These are phyloP conservation scores for Penicillium janthinellum DNA, from an alignment of 2,329 filamentous ascomycete genomes.

Conservation along the genomic window DNA sequence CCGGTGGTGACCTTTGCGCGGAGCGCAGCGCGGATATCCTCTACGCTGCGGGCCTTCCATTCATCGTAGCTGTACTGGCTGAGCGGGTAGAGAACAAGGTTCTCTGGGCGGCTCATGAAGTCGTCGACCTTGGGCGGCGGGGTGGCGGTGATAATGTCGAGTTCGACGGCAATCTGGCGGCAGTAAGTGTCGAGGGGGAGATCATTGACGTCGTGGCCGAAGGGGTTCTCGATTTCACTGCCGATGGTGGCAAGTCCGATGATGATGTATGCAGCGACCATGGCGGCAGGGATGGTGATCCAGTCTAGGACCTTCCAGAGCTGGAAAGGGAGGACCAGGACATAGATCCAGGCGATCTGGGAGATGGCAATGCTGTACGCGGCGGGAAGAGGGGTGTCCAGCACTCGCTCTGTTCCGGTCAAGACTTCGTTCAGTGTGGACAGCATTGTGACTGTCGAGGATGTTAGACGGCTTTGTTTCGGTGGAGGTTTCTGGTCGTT, in stretches of 20 bases:
- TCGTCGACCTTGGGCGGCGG: conserved; percentile 55
- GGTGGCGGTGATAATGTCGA: conserved; percentile 70
- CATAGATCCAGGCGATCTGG: conserved; percentile 85
- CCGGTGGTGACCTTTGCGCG: conserved; percentile 37
- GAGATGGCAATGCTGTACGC: conserved; percentile 83
- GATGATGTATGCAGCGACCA: conserved; percentile 77
- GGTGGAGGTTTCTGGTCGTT: too few species aligned
- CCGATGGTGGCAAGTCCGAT: conserved; percentile 75
- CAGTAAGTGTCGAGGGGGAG: conserved; percentile 76
- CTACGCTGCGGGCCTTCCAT: conserved; percentile 53
- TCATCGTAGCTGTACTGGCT: conserved; percentile 50
- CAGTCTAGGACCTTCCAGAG: conserved; percentile 65
- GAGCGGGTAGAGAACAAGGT: conserved; percentile 41
- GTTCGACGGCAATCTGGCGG: conserved; percentile 70
- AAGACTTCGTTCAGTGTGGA: conserved; percentile 70
- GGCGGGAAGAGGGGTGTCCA: conserved; percentile 78
- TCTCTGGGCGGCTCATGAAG: conserved; percentile 47
- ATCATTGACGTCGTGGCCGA: conserved; percentile 82
- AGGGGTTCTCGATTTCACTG: conserved; percentile 81
- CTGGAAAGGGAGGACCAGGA: conserved; percentile 80
- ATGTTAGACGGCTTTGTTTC: neutral
- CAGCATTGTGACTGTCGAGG: conserved; percentile 57
- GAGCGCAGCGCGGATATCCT: conserved; percentile 49
- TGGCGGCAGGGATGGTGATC: conserved; percentile 75
- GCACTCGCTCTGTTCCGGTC: conserved; percentile 72